phyloP scores from a whole-genome alignment of 2,329 filamentous ascomycete genomes.

The Sporothrix curviconia region DNA sequence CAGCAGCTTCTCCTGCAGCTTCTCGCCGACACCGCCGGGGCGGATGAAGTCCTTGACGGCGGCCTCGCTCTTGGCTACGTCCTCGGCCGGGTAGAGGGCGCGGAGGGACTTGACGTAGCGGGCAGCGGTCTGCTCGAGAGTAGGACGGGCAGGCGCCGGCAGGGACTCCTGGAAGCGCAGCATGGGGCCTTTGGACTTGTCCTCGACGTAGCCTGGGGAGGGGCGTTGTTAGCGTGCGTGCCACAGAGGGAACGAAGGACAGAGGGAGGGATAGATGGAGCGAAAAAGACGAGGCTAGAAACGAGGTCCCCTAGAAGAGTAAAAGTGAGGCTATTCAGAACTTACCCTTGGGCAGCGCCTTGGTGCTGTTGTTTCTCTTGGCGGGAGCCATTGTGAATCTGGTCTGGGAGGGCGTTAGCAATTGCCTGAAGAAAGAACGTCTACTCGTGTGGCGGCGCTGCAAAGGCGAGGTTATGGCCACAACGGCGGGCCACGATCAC shows the following conservation, averaged over 20 bases:
- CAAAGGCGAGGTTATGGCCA: too few relatives aligned
- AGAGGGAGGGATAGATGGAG: background rate
- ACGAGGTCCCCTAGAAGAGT: slow-evolving; percentile 29
- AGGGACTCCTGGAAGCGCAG: slow-evolving; percentile 82
- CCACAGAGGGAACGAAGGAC: background rate
- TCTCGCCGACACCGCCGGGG: slow-evolving; percentile 75
- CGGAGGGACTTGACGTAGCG: slow-evolving; percentile 76
- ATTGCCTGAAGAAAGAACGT: background rate
- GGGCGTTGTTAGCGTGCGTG: too few relatives aligned
- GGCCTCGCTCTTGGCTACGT: slow-evolving; percentile 68
- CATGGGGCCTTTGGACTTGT: slow-evolving; percentile 72
- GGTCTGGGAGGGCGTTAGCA: slow-evolving; percentile 12
- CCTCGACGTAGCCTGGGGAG: slow-evolving; percentile 67
- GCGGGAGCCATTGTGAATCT: slow-evolving; percentile 42
- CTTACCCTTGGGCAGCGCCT: slow-evolving; percentile 19
- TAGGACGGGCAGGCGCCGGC: slow-evolving; percentile 63
- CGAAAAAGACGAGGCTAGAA: background rate
- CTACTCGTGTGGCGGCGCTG: too few relatives aligned
- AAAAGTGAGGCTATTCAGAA: slow-evolving; percentile 31
- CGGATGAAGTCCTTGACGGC: slow-evolving; percentile 84
- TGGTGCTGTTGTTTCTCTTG: slow-evolving; percentile 51
- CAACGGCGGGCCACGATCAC: background rate
- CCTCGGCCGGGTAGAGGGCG: slow-evolving; percentile 61
- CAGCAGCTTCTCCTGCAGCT: slow-evolving; percentile 80
- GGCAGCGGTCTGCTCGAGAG: slow-evolving; percentile 72